A percentile compares a stretch with the other conserved stretches of the same genome.
These are phyloP conservation scores for Talaromyces pinophilus DNA, from an alignment of 2,329 filamentous ascomycete genomes.

Conservation along the genomic window DNA sequence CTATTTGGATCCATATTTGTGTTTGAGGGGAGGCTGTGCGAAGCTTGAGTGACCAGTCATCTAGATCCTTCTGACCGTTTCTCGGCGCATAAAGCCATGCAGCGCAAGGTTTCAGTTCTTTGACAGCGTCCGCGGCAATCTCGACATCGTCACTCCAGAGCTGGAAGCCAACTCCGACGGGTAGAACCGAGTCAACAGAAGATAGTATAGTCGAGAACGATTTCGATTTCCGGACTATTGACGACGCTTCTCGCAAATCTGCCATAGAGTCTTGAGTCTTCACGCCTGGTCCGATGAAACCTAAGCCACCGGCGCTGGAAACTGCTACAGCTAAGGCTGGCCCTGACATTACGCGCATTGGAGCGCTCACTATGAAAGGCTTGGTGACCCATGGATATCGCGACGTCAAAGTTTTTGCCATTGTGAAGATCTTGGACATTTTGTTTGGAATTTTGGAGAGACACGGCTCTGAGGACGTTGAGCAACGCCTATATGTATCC, in stretches of 20 bases:
- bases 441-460: background rate
- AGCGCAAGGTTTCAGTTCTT: slow-evolving; percentile 42
- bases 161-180: slow-evolving; percentile 47
- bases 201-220: slow-evolving; percentile 18
- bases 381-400: slow-evolving; percentile 57
- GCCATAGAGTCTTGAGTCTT: slow-evolving; percentile 36
- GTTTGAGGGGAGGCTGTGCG: slow-evolving; percentile 46
- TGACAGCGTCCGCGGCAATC: slow-evolving; percentile 33
- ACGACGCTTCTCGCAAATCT: slow-evolving; percentile 35
- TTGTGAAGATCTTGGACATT: slow-evolving; percentile 4
- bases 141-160: slow-evolving; percentile 44
- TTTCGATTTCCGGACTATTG: slow-evolving; percentile 30
- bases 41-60: slow-evolving; percentile 49
- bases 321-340: slow-evolving; percentile 62
- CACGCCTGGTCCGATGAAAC: slow-evolving; percentile 61
- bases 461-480: background rate
- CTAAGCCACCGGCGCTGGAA: slow-evolving; percentile 57
- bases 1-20: slow-evolving; percentile 59
- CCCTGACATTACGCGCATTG: slow-evolving; percentile 68
- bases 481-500: background rate
- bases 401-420: slow-evolving; percentile 12
- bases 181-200: slow-evolving; percentile 29
- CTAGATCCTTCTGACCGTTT: slow-evolving; percentile 37
- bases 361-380: slow-evolving; percentile 65
- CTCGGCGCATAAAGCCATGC: slow-evolving; percentile 48